Conservation (phyloP, 495 filamentous ascomycete genomes). For the Niebla homalea region DNA sequence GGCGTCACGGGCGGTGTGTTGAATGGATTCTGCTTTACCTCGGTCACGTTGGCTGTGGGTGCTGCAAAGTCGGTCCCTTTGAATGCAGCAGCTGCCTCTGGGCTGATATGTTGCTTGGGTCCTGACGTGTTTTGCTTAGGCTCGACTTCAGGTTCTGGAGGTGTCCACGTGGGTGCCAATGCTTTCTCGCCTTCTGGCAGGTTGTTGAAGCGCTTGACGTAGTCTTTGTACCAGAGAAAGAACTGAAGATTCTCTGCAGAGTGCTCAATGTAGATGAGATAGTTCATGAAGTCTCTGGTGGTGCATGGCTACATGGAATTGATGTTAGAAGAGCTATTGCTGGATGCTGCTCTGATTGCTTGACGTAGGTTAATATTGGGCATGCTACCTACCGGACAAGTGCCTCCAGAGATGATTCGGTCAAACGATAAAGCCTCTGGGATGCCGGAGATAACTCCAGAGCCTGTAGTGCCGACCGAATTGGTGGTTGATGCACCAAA, state of each 20-base stretch:
- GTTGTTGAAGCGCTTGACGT: slow-evolving; percentile 42
- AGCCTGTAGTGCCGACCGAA: slow-evolving; percentile 12
- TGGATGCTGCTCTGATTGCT: not conserved
- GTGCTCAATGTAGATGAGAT: slow-evolving; percentile 60
- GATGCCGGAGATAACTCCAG: slow-evolving; percentile 33
- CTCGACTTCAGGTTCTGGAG: slow-evolving; percentile 36
- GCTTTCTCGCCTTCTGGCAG: slow-evolving; percentile 36
- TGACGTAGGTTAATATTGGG: not conserved
- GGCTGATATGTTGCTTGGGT: slow-evolving; percentile 19
- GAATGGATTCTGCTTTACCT: slow-evolving; percentile 38
- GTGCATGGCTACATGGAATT: slow-evolving; percentile 49
- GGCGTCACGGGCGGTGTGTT: slow-evolving; percentile 39
- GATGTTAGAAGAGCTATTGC: not conserved
- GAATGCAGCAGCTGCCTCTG: slow-evolving; percentile 33
- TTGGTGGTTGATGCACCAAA: slow-evolving; percentile 16
- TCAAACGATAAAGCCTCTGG: slow-evolving; percentile 59
- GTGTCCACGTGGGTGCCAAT: slow-evolving; percentile 51
- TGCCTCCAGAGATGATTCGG: slow-evolving; percentile 54
- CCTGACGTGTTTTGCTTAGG: slow-evolving; percentile 13
- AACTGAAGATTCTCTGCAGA: slow-evolving; percentile 70
- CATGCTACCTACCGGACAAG: slow-evolving; percentile 55
- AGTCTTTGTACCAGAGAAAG: slow-evolving; percentile 61
- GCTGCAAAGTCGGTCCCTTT: slow-evolving; percentile 46
- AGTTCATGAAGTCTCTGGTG: slow-evolving; percentile 67
- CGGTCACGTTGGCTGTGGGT: slow-evolving; percentile 17